Conservation (phyloP, 371 early-diverging fungal species). For the Mucor racemosus region DNA sequence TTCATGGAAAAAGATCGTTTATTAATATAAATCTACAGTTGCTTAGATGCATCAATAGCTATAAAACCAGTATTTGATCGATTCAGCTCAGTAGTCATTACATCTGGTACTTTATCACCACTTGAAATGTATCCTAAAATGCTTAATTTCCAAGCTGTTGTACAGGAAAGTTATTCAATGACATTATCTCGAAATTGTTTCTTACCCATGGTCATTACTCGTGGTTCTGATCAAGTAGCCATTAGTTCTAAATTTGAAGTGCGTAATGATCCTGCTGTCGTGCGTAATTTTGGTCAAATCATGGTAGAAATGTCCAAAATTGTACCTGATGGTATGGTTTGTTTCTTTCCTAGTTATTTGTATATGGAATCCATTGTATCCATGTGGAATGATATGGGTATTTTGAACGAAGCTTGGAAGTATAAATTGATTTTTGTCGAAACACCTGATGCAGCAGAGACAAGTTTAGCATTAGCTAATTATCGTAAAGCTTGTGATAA, state of each 20-base stretch:
- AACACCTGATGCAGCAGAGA: slow-evolving; percentile 99
- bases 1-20: neutral
- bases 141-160: slow-evolving; percentile 86
- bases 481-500: slow-evolving; percentile 97
- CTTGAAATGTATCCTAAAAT: slow-evolving; percentile 99
- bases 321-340: slow-evolving; percentile 99
- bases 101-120: slow-evolving; percentile 99
- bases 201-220: slow-evolving; percentile 95
- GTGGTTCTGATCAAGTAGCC: slow-evolving; percentile 98
- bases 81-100: slow-evolving; percentile 98
- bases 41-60: slow-evolving; percentile 98
- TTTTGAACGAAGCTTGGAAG: slow-evolving; percentile 93
- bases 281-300: slow-evolving; percentile 99
- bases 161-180: slow-evolving; percentile 93
- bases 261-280: slow-evolving; percentile 98
- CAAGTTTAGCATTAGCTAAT: slow-evolving; percentile 93
- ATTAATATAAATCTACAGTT: slow-evolving; percentile 52
- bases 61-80: slow-evolving; percentile 96
- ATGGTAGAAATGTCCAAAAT: slow-evolving; percentile 93
- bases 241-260: slow-evolving; percentile 97
- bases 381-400: slow-evolving; percentile 98
- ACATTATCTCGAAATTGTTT: slow-evolving; percentile 94
- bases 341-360: slow-evolving; percentile 99
- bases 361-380: slow-evolving; percentile 99
- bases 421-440: slow-evolving; percentile 99